A percentile compares a stretch with the other conserved stretches of the same genome.
phyloP scores from a whole-genome alignment of 148 eudicot genomes.

The Vaccinium corymbosum region DNA sequence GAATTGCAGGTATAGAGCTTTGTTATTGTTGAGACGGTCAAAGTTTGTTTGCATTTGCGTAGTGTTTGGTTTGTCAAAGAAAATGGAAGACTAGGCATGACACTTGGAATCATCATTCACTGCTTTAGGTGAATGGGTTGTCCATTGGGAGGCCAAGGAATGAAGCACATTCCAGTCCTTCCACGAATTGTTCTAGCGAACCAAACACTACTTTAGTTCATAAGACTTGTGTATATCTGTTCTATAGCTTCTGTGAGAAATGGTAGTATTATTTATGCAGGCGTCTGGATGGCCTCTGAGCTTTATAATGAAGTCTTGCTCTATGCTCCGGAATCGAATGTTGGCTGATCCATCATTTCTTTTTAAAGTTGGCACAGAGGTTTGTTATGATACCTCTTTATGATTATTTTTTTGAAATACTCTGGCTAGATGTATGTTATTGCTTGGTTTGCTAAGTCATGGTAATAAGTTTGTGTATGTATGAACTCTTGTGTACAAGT shows the following conservation, averaged over 20 bases:
- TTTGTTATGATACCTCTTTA: conserved; percentile 18
- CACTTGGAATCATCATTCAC: neutral
- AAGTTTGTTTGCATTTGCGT: neutral
- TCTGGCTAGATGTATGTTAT: neutral
- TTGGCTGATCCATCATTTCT: conserved; percentile 45
- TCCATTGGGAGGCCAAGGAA: neutral
- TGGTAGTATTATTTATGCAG: conserved; percentile 16
- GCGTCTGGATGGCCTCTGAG: conserved; percentile 40
- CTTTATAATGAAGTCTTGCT: conserved; percentile 35
- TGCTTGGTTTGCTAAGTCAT: neutral
- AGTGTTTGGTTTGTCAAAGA: neutral
- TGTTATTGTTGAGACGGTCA: neutral
- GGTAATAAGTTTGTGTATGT: neutral
- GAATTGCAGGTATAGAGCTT: conserved; percentile 47
- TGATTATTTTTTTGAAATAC: neutral
- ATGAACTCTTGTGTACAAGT: conserved; percentile 3
- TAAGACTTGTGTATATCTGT: neutral
- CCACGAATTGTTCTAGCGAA: neutral
- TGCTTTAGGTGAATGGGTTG: neutral
- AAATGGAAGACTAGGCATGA: neutral
- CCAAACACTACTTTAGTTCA: neutral
- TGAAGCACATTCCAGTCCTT: neutral
- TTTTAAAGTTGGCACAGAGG: conserved; percentile 45
- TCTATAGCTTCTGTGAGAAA: neutral
- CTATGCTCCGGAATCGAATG: conserved; percentile 42